Conservation (phyloP, 2,329 filamentous ascomycete species). For the Fusarium sp. region DNA sequence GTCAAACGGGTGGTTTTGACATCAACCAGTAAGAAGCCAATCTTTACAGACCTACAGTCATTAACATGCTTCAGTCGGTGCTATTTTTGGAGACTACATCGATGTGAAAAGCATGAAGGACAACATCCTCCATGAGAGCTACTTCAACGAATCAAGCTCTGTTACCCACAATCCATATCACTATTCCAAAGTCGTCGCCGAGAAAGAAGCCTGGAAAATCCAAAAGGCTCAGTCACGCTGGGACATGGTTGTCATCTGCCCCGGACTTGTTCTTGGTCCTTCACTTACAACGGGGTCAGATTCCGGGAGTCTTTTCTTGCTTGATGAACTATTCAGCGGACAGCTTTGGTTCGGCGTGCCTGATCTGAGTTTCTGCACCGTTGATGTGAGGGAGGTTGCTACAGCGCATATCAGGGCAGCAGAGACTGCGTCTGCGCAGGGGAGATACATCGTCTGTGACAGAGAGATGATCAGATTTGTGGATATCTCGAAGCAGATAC, state of each 20-base stretch:
- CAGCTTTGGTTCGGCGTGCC: neutral
- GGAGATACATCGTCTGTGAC: neutral
- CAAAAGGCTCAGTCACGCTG: neutral
- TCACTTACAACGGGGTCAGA: neutral
- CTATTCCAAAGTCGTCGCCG: neutral
- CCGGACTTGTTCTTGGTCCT: neutral
- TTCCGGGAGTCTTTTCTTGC: neutral
- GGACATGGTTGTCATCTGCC: neutral
- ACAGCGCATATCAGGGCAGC: neutral
- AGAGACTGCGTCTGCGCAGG: neutral
- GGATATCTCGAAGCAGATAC: neutral
- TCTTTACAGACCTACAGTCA: rapidly evolving
- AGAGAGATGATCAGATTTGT: neutral
- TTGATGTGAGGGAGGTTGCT: neutral
- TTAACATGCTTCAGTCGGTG: neutral
- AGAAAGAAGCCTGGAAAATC: neutral
- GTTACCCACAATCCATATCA: neutral
- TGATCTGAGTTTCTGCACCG: neutral
- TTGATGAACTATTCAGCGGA: neutral
- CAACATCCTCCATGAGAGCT: neutral
- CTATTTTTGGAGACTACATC: neutral
- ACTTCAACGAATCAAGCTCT: neutral
- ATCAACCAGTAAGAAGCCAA: neutral
- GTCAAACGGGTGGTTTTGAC: neutral
- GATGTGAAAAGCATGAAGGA: neutral